A percentile compares a stretch with the other conserved stretches of the same genome.
These are phyloP conservation scores for Aureobasidium sp. DNA, from an alignment of 2,329 filamentous ascomycete species.

Conservation along the genomic window DNA sequence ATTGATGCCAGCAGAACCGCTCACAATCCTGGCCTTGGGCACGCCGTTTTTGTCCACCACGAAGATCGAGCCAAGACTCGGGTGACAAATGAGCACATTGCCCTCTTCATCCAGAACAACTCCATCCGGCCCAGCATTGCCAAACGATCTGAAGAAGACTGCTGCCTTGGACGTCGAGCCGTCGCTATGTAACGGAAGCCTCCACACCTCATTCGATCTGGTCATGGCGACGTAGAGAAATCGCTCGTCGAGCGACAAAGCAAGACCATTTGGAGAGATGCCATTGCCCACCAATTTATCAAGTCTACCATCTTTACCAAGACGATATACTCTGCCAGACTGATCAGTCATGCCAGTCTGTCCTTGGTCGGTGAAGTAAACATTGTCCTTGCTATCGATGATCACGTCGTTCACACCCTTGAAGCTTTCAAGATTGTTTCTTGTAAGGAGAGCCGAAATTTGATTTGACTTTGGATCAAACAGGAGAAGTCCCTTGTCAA, in stretches of 20 bases:
- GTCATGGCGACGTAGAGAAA: conserved; percentile 38
- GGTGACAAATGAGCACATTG: conserved; percentile 25
- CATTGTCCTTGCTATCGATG: conserved; percentile 31
- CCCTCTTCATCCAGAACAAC: conserved; percentile 35
- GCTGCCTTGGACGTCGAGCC: conserved; percentile 35
- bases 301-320: conserved; percentile 30
- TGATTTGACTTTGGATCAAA: conserved; percentile 29
- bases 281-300: conserved; percentile 21
- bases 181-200: conserved; percentile 34
- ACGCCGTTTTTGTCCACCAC: conserved; percentile 3
- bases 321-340: conserved; percentile 36
- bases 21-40: background rate
- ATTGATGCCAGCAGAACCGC: background rate
- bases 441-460: conserved; percentile 29
- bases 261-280: background rate
- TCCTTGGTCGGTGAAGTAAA: conserved; percentile 43
- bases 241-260: conserved; percentile 28
- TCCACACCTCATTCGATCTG: conserved; percentile 37
- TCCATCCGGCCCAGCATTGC: conserved; percentile 35
- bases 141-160: conserved; percentile 38
- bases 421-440: conserved; percentile 38
- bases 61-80: conserved; percentile 20
- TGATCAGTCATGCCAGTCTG: conserved; percentile 39
- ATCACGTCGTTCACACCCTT: conserved; percentile 40
- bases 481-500: conserved; percentile 31